Conservation (phyloP, 768 basidiomycete species). For the Pleurotus giganteus region DNA sequence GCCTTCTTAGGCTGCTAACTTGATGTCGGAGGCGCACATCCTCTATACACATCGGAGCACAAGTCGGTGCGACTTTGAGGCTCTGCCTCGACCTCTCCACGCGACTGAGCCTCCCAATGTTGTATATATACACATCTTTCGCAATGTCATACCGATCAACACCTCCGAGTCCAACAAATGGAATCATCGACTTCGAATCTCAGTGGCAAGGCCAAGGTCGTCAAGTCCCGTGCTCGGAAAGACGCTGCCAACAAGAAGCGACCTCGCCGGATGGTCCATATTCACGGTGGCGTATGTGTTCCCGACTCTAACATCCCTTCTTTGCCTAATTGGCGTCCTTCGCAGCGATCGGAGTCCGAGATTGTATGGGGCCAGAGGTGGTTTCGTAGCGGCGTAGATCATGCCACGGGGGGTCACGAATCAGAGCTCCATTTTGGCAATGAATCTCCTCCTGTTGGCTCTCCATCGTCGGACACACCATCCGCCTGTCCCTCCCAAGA, state of each 20-base stretch:
- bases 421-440: background rate
- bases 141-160: background rate
- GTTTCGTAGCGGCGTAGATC: constrained; percentile 1
- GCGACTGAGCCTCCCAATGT: background rate
- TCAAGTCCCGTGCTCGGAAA: background rate
- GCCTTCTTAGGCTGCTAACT: background rate
- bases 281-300: background rate
- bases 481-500: background rate
- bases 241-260: constrained; percentile 3
- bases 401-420: constrained; percentile 1
- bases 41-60: constrained; percentile 6
- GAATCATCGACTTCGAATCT: background rate
- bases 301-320: background rate
- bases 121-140: background rate
- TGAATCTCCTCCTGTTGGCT: background rate
- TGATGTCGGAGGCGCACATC: background rate
- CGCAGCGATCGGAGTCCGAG: background rate
- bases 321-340: background rate
- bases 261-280: background rate
- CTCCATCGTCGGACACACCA: background rate
- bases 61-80: constrained; percentile 9
- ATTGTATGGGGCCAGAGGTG: constrained; percentile 8
- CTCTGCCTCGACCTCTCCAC: constrained; percentile 3
- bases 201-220: background rate
- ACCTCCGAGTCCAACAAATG: background rate